Base-by-base conservation (phyloP, 2,329 filamentous ascomycete species). In the Raffaelea deltoideospora region DNA sequence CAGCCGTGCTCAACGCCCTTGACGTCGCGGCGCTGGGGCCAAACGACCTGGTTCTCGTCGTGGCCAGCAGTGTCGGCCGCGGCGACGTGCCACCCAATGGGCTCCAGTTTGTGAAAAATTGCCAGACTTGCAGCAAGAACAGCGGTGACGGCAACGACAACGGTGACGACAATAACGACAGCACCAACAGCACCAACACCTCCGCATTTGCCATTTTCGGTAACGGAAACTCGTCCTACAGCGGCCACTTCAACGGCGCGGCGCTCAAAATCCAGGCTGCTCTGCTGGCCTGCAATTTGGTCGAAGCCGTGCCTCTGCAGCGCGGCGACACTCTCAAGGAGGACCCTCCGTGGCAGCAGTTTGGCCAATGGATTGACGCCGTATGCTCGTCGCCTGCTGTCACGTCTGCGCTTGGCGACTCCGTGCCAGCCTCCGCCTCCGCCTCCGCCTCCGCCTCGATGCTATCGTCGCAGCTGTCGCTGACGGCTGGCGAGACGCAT, bases 71-170 rank as follows among this genome's bases (percentile, higher is more conserved):
- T 18, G 22, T 30, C 9, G 35, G 35, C 4, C 35, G 35, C 17
- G 35, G 35, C 30, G 35, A 37, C 11, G 35, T 37, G 8, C 35
- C 35, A 4, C 7, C 21, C n/a, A 37, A 37, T 10, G 35, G 35
- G 4, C 15, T 9, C 3, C 3, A 8, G 3, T 15, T 37, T n/a
- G 13, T 37, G 22, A 7, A 33, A 15, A 28, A 5, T 13, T 28
- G 35, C 35, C 18, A 28, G 19, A 17, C 23, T 10, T 17, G 23
- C 33, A 6, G 28, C 15, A 26, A 18, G n/a, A 9, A 3, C 22
- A 20, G 7, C 20, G 13, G 30, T 9, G 9, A 10, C 17, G 13
- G 4, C 18, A 8, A 17, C 10, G 10, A 7, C 30, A 20, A 19
- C 13, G n/a, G n/a, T n/a, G n/a, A n/a, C n/a, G n/a, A n/a, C 14